A percentile compares a stretch with the other conserved stretches of the same genome.
These are phyloP conservation scores for Leccinum subgranulosum DNA, from an alignment of 768 basidiomycete genomes.

Conservation along the genomic window DNA sequence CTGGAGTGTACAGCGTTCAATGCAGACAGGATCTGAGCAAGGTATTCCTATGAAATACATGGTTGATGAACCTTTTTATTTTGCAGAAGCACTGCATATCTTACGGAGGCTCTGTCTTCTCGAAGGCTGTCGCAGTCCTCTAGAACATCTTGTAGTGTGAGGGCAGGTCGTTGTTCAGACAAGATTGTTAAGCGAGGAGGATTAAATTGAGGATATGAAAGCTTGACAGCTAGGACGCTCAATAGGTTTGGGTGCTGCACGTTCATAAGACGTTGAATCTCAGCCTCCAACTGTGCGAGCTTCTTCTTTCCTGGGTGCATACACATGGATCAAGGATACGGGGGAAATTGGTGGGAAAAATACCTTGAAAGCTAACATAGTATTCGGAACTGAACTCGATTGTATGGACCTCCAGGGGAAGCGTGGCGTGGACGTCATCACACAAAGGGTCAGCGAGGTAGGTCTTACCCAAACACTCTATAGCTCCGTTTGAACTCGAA, in stretches of 20 bases:
- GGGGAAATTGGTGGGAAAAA: neutral
- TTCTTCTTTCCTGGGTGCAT: conserved; percentile 56
- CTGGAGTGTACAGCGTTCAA: conserved; percentile 63
- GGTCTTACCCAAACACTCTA: conserved; percentile 62
- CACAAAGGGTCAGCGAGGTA: conserved; percentile 76
- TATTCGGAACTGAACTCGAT: conserved; percentile 67
- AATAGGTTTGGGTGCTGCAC: conserved; percentile 68
- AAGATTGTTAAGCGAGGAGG: conserved; percentile 61
- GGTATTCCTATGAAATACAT: conserved; percentile 56
- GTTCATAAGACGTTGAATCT: conserved; percentile 56
- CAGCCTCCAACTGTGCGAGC: conserved; percentile 60
- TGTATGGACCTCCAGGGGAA: conserved; percentile 66
- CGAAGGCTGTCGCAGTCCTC: conserved; percentile 73
- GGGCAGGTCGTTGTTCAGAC: conserved; percentile 64
- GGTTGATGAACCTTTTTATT: neutral
- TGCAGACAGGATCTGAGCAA: conserved; percentile 67
- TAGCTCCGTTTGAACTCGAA: neutral
- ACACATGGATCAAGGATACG: neutral
- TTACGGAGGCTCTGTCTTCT: conserved; percentile 65
- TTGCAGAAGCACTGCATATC: conserved; percentile 17
- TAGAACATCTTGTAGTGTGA: conserved; percentile 71
- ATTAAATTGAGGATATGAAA: conserved; percentile 47
- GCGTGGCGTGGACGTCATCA: conserved; percentile 55
- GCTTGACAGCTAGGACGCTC: conserved; percentile 64
- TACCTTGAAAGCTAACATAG: conserved; percentile 65